These are phyloP conservation scores for Micromonas pusilla DNA, from an alignment of 139 green algal genomes.

Conservation along the genomic window DNA sequence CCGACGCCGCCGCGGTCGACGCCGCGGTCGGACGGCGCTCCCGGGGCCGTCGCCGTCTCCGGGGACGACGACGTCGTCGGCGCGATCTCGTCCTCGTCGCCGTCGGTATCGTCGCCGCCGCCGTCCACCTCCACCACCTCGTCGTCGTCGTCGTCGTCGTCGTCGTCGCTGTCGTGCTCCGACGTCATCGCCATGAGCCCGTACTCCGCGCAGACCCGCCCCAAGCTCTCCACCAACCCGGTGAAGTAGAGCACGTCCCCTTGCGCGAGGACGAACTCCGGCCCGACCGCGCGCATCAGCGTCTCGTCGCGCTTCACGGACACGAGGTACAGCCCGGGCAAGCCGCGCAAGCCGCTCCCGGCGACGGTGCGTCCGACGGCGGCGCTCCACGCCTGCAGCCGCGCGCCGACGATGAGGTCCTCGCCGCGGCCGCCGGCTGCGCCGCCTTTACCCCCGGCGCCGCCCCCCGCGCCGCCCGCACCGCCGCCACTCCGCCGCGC, in stretches of 20 bases:
- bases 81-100: slow-evolving; percentile 2
- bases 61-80: no score
- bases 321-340: slow-evolving; percentile 21
- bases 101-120: background rate
- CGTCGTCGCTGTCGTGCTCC: slow-evolving; percentile 12
- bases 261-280: slow-evolving; percentile 20
- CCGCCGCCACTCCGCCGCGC: background rate
- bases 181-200: slow-evolving; percentile 7
- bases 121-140: background rate
- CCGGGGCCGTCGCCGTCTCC: no score
- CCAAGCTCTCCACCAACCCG: slow-evolving; percentile 15
- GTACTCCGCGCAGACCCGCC: slow-evolving; percentile 9
- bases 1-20: no score
- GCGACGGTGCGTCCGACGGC: slow-evolving; percentile 23
- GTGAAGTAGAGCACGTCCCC: slow-evolving; percentile 33
- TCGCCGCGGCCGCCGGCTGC: no score
- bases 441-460: background rate
- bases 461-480: background rate
- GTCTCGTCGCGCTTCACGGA: background rate
- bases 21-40: no score
- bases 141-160: background rate
- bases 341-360: slow-evolving; percentile 6
- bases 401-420: slow-evolving; percentile 34
- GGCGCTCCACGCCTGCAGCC: slow-evolving; percentile 7
- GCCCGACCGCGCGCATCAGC: slow-evolving; percentile 20